Base-by-base conservation (phyloP, 805 yeast species). In the Pichia deserticola region DNA sequence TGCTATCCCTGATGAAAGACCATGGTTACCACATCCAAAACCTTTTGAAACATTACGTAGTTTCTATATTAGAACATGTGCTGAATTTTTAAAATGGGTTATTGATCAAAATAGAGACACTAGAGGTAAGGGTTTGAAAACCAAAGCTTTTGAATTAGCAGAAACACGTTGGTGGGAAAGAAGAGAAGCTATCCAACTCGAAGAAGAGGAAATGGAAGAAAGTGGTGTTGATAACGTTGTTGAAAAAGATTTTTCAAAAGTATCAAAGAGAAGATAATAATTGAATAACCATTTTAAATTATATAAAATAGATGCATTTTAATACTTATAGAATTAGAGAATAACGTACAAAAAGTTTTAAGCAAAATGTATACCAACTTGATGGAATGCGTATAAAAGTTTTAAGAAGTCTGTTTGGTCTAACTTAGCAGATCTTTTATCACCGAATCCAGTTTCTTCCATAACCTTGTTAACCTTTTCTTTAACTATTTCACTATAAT, bases 121-220 rank as follows among this genome's bases (percentile, higher is more conserved):
- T 12, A 79, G 95, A 60, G 98, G 97, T 48, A 92, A 92, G 65
- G 84, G 86, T 60, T 76, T 92, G 66, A 90, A 92, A 70, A 83
- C 84, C 49, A 85, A 87, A 41, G 84, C 97, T 0, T 92, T 92
- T 63, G 97, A 89, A 54, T 69, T 92, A 53, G 85, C 93, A 65
- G 96, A 90, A 67, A 92, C 85, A 57, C 80, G 99, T 70, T 92
- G 96, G 93, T 92, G 98, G 98, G 98, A 92, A 65, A 85, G 98
- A 71, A 82, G 97, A 70, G 98, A 92, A 59, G 92, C 83, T 60
- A 83, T 92, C 28, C 82, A 95, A 64, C 76, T 81, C 39, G 86
- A 87, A 45, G 99, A 92, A 69, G 98, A 92, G 58, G 80, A 82
- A 62, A 69, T 87, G 58, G 97, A 92, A 67, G 96, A 89, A 58